Conservation (phyloP, 306 rosid species). For the Macrotyloma uniflorum region DNA sequence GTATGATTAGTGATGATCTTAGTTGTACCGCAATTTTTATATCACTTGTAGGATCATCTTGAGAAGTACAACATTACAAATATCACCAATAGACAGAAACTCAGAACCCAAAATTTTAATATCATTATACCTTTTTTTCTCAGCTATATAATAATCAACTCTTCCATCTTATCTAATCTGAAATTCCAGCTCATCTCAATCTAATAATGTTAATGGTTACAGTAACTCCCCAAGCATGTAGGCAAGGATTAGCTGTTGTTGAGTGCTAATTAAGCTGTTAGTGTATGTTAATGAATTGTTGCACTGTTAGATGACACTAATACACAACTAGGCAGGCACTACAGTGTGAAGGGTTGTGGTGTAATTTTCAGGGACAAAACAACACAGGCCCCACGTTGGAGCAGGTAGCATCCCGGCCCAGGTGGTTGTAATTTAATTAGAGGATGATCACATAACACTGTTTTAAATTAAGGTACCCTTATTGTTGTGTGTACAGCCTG, state of each 20-base stretch:
- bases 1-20: too few species aligned
- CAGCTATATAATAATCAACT: too few species aligned
- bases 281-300: conserved; percentile 15
- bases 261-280: conserved; percentile 32
- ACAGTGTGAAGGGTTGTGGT: conserved; percentile 25
- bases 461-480: conserved; percentile 8
- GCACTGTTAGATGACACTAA: background rate
- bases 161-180: too few species aligned
- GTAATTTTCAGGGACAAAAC: conserved; percentile 38
- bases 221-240: conserved; percentile 34
- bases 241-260: conserved; percentile 35
- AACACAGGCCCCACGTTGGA: conserved; percentile 36
- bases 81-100: too few species aligned
- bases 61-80: too few species aligned
- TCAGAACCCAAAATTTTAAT: too few species aligned
- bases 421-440: conserved; percentile 27
- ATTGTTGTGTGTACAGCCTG: conserved; percentile 28
- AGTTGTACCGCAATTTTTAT: too few species aligned
- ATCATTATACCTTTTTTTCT: too few species aligned
- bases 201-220: too few species aligned
- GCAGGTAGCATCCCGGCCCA: conserved; percentile 5
- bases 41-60: too few species aligned
- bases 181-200: too few species aligned
- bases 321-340: conserved; percentile 34
- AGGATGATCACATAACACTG: background rate